Conservation (phyloP, 139 green algal genomes). For the Gonium pectorale region DNA sequence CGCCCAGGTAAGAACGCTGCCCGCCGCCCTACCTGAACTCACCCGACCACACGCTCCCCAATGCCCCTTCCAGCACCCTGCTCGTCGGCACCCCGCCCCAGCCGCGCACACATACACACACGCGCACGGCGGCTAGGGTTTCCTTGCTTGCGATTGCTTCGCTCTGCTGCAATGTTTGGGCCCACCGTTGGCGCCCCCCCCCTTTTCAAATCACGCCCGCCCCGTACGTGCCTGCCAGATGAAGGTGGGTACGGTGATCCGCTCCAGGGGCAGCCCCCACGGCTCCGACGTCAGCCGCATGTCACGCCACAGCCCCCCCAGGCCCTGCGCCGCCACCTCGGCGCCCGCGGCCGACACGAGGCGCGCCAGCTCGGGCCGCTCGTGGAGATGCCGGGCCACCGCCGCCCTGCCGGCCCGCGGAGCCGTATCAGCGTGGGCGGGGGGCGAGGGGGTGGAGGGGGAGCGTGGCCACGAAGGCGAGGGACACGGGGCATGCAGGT, state of each 20-base stretch:
- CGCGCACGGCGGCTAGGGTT: too few relatives aligned
- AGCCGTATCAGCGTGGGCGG: too few relatives aligned
- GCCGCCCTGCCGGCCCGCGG: neutral
- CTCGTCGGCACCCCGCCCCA: neutral
- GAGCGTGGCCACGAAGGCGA: too few relatives aligned
- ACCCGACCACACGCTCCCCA: too few relatives aligned
- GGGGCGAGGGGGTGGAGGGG: neutral
- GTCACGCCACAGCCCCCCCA: slow-evolving; percentile 16
- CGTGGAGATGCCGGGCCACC: neutral
- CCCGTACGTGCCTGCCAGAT: slow-evolving; percentile 12
- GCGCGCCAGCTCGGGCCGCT: slow-evolving; percentile 1
- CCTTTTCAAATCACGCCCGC: neutral
- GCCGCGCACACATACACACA: too few relatives aligned
- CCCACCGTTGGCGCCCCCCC: neutral
- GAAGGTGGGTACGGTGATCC: slow-evolving; percentile 28
- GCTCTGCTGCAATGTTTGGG: too few relatives aligned
- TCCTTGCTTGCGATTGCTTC: too few relatives aligned
- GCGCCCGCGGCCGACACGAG: neutral
- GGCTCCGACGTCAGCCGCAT: slow-evolving; percentile 35
- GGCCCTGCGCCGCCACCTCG: slow-evolving; percentile 1
- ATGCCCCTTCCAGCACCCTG: too few relatives aligned
- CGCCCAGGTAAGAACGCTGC: too few relatives aligned
- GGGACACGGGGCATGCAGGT: too few relatives aligned
- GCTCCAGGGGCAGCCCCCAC: slow-evolving; percentile 14
- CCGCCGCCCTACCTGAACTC: too few relatives aligned